Conservation (phyloP, 2,329 filamentous ascomycete species). For the Cladophialophora chaetospira region DNA sequence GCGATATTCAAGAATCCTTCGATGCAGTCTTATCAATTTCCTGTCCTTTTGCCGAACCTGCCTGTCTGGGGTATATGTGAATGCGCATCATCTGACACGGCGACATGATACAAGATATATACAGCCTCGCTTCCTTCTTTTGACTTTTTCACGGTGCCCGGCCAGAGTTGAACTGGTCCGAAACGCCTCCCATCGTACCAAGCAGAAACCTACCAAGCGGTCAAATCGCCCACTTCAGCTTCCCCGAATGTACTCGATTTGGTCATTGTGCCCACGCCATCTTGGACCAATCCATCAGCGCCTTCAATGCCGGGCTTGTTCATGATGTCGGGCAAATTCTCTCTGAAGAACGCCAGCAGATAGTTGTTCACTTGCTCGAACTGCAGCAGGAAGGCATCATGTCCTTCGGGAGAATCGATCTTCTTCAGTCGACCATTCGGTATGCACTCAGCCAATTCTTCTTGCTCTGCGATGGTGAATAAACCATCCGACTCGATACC, state of each 20-base stretch:
- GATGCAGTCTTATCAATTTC: neutral
- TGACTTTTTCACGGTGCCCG: neutral
- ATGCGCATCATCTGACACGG: slow-evolving; percentile 29
- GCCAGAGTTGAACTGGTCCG: slow-evolving; percentile 33
- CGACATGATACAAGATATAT: slow-evolving; percentile 29
- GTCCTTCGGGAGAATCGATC: slow-evolving; percentile 92
- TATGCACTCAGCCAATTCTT: slow-evolving; percentile 83
- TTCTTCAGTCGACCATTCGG: slow-evolving; percentile 75
- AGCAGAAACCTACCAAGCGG: slow-evolving; percentile 29
- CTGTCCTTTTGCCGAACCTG: neutral
- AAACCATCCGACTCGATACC: slow-evolving; percentile 95
- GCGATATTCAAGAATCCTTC: neutral
- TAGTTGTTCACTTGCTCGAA: slow-evolving; percentile 96
- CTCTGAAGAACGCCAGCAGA: slow-evolving; percentile 78
- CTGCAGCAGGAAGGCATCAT: slow-evolving; percentile 93
- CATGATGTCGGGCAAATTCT: slow-evolving; percentile 89
- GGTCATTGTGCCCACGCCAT: slow-evolving; percentile 63
- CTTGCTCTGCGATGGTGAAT: slow-evolving; percentile 95
- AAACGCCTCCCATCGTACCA: neutral
- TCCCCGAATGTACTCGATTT: slow-evolving; percentile 94
- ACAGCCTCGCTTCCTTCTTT: slow-evolving; percentile 7
- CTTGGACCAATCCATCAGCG: slow-evolving; percentile 40
- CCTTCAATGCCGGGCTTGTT: slow-evolving; percentile 50
- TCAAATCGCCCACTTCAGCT: slow-evolving; percentile 85
- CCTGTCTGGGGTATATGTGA: slow-evolving; percentile 28